These are phyloP conservation scores for Podospora sp. DNA, from an alignment of 495 filamentous ascomycete species.

Conservation along the genomic window DNA sequence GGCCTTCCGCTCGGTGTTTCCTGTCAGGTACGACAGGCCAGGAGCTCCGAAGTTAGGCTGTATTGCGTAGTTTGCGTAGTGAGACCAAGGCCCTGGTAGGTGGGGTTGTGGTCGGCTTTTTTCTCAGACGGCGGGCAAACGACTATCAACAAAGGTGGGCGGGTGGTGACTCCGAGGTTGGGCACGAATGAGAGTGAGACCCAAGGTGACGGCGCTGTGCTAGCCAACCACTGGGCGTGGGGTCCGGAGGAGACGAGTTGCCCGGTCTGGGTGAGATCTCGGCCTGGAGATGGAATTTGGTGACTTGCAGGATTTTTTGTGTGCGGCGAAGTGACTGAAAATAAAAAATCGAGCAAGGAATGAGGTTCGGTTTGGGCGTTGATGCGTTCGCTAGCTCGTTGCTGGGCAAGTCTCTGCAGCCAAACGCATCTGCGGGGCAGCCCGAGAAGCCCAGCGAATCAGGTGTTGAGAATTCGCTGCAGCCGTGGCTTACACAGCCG, in stretches of 20 bases:
- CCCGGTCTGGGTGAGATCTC: conserved; percentile 3
- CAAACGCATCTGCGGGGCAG: neutral
- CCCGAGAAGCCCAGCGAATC: conserved; percentile 24
- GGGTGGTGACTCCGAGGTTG: conserved; percentile 27
- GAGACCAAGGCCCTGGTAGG: conserved; percentile 18
- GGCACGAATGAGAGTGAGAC: conserved; percentile 34
- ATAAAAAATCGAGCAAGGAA: conserved; percentile 2
- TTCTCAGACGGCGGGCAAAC: conserved; percentile 21
- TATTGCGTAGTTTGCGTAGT: conserved; percentile 6
- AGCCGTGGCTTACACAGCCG: conserved; percentile 19
- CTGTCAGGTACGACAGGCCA: conserved; percentile 28
- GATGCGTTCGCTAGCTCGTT: conserved; percentile 27
- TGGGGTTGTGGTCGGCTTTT: conserved; percentile 16
- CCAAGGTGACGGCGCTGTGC: conserved; percentile 26
- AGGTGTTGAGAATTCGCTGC: conserved; percentile 16
- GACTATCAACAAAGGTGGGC: conserved; percentile 21
- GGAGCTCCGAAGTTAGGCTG: conserved; percentile 23
- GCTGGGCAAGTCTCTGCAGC: conserved; percentile 18
- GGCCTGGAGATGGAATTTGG: neutral
- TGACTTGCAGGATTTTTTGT: conserved; percentile 16
- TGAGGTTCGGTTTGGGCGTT: conserved; percentile 24
- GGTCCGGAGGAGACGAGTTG: neutral
- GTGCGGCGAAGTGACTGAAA: conserved; percentile 1
- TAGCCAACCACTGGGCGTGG: conserved; percentile 7
- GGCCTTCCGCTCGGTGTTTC: conserved; percentile 13